Base-by-base conservation (phyloP, 176 grass and related monocot genomes). In the Phyllostachys edulis region DNA sequence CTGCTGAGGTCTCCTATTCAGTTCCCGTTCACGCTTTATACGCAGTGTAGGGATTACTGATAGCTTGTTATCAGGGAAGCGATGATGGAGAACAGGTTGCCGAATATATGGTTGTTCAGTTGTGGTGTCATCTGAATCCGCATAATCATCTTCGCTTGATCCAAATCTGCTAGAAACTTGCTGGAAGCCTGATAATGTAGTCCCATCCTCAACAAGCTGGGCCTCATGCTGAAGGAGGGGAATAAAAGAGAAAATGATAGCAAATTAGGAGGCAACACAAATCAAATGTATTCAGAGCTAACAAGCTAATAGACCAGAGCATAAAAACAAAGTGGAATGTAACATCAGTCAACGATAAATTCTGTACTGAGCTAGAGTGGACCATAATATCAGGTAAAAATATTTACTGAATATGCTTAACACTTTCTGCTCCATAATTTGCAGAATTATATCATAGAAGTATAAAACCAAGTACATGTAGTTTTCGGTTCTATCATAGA, bases 91-190 rank as follows among this genome's bases (percentile, higher is more conserved):
- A 84, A 77, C 62, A 83, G 84, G 80, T 77, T 89, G 83, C 59
- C 80, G 64, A 71, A 86, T 72, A 71, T 88, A 88, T 60, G 74
- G 67, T 41, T 80, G 81, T 82, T 86, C 87, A 83, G 88, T 94
- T 84, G 91, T 74, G 21, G 93, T 94, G 66, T 91, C 93, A 90
- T 99, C 93, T 23, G 89, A 90, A 82, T 99, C 91, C 0, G 60
- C 85, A 81, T 94, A 93, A 83, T 99, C 96, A 87, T 99, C 96
- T 71, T 99, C 93, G 32, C 96, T 96, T 50, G 96, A 99, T 36
- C 81, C 86, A 75, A 90, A 96, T 81, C 87, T 90, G 79, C 88
- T 92, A 55, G 84, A 89, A n/a, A 77, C 88, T 87, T 86, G 93
- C 75, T 84, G 87, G 68, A 99, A 96, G 39, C 90, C 87, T 86